These are phyloP conservation scores for Primulina eburnea DNA, from an alignment of 257 asterid genomes.

Conservation along the genomic window DNA sequence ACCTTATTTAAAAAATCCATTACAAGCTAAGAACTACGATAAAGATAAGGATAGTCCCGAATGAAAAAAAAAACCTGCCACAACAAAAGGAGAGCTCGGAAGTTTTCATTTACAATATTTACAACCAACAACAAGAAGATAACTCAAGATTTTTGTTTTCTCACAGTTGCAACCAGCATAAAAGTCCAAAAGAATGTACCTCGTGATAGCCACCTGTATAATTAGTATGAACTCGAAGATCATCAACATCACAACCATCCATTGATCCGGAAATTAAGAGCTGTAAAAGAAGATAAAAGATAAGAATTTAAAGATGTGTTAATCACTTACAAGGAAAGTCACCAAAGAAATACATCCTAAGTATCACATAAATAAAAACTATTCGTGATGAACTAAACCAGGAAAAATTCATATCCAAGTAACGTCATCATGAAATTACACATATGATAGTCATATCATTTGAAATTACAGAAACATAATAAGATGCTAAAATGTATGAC, in stretches of 20 bases:
- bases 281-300: slow-evolving; percentile 35
- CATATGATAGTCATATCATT: background rate
- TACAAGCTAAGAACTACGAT: background rate
- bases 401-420: background rate
- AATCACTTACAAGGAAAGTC: slow-evolving; percentile 9
- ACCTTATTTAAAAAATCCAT: no score
- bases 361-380: background rate
- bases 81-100: background rate
- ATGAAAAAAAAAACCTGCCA: background rate
- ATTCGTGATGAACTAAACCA: background rate
- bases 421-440: no score
- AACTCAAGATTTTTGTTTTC: background rate
- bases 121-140: background rate
- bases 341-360: background rate
- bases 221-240: slow-evolving; percentile 75
- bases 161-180: slow-evolving; percentile 7
- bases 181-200: slow-evolving; percentile 35
- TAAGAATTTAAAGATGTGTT: slow-evolving; percentile 6
- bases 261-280: slow-evolving; percentile 92
- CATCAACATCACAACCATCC: slow-evolving; percentile 83
- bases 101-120: background rate
- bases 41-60: no score
- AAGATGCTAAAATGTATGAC: no score
- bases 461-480: background rate
- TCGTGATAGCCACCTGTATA: slow-evolving; percentile 91